Conservation (phyloP, 148 eudicot species). For the Fallopia convolvulus region DNA sequence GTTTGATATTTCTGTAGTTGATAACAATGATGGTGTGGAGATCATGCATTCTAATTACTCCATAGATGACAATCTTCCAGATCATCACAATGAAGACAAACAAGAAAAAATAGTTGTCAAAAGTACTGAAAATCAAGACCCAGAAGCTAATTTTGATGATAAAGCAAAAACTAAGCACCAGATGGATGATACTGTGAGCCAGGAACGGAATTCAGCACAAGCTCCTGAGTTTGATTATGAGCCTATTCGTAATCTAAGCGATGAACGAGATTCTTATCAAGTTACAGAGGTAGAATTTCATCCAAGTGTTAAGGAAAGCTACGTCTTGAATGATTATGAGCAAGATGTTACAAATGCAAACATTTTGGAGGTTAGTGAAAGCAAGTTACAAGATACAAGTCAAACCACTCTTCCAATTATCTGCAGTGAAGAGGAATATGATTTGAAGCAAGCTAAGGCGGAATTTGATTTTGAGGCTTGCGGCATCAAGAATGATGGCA, state of each 20-base stretch:
- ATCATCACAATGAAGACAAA: conserved; percentile 13
- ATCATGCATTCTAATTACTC: conserved; percentile 12
- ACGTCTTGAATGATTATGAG: not conserved
- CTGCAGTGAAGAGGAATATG: not conserved
- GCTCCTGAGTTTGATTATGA: conserved; percentile 23
- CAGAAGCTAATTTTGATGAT: not conserved
- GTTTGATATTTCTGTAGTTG: not conserved
- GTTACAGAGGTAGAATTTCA: not conserved
- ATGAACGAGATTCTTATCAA: not conserved
- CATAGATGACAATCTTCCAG: conserved; percentile 8
- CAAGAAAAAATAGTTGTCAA: not conserved
- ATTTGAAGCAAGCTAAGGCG: not conserved
- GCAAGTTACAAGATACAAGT: not conserved
- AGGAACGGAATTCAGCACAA: conserved; percentile 16
- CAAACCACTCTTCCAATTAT: not conserved
- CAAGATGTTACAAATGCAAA: not conserved
- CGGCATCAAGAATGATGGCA: not conserved
- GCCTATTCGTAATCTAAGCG: not conserved
- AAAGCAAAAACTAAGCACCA: not conserved
- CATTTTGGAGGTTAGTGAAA: not conserved
- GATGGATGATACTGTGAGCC: conserved; percentile 13
- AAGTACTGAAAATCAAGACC: not conserved
- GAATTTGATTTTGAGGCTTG: not conserved
- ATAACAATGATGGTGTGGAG: conserved; percentile 19
- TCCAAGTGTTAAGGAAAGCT: not conserved